Evolutionary conservation across 2,329 filamentous ascomycete species (phyloP), one percentile per base, ranked within the genome.

Genomic region (Calycina marina): DNA sequence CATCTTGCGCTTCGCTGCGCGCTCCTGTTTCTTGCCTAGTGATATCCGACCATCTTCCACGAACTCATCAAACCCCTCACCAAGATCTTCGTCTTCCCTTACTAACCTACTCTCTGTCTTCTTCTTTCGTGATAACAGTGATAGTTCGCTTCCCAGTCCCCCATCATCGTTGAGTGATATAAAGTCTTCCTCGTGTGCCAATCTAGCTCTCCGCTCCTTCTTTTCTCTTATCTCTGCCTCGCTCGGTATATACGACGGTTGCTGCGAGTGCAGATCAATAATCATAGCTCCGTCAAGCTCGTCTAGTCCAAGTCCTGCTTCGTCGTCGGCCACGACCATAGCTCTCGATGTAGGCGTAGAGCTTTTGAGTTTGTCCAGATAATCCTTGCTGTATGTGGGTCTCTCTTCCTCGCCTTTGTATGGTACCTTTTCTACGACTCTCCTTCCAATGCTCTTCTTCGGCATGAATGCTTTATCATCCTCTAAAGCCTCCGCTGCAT

Each of bases 1-100:
- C 17, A 81, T 71, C 27, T 67, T 68, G 32, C 63, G 65, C 30
- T 69, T 62, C 0, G 71, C 77, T 44, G 84, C 81, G 13, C 69
- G 72, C 55, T 90, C 82, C 0, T 84, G 84, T 39, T 79, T 81
- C 40, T 68, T 73, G 18, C 85, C 83, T 0, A 94, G 63, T 1
- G 81, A 71, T 6, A 94, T 70, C 5, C 72, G 72, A 6, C 81
- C 84, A 50, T 93, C 83, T 25, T 90, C 81, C 6, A 90, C 82
- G 46, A 82, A 93, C 34, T 88, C 78, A 38, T 96, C 88, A 45
- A 93, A 96, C 0, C 85, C 86, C 57, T 96, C 90, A 22, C 81
- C 82, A 0, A 94, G 68, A 48, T 96, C 84, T 51, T 96, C 88
- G 46, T 96, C 88, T 18, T 94, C 85, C 25, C 67, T 70, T 4